Evolutionary conservation across 805 yeast genomes (phyloP), one percentile per base, ranked within the genome.

Genomic region (Phaffomyces antillensis): DNA sequence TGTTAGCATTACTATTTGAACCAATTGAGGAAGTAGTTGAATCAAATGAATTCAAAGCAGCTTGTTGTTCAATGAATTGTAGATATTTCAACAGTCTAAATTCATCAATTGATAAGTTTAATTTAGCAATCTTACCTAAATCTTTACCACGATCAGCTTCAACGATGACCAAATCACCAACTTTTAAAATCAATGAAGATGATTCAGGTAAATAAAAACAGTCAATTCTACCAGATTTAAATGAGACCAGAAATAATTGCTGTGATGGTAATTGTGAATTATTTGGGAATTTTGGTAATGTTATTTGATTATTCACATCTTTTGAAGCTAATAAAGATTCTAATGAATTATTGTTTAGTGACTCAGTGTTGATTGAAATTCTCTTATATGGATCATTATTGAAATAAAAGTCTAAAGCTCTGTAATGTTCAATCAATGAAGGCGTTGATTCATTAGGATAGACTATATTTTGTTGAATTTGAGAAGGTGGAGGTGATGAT

Each of bases 131-230:
- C 76, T 81, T 76, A n/a, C 83, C 93, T 52, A 86, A 64, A 62
- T 86, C 95, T 54, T 81, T 81, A 25, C 95, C 95, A 49, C 93
- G 71, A 59, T 86, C 95, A 42, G 93, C 95, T 61, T 86, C 93
- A 43, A 85, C 84, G 28, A 85, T 77, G 9, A 85, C 86, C 58
- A 86, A 66, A 61, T 86, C 93, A 47, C 77, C 73, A 43, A 75
- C 68, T 53, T 72, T 74, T 51, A 84, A 67, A 33, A 62, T 63
- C 44, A 57, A 37, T 1, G 48, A 26, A 12, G 54, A 50, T 17
- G 47, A 44, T 13, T 52, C 58, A 24, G 87, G 79, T 18, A 81
- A 63, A 57, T 77, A 79, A 56, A 84, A 87, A 9, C 86, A 87
- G 62, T 88, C 96, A 44, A 82, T 65, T 37, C 96, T 70, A 9